Percentiles rank a stretch among this genome's conserved stretches.
Conservation (phyloP, 331 rosid species). For the Telfairia occidentalis region DNA sequence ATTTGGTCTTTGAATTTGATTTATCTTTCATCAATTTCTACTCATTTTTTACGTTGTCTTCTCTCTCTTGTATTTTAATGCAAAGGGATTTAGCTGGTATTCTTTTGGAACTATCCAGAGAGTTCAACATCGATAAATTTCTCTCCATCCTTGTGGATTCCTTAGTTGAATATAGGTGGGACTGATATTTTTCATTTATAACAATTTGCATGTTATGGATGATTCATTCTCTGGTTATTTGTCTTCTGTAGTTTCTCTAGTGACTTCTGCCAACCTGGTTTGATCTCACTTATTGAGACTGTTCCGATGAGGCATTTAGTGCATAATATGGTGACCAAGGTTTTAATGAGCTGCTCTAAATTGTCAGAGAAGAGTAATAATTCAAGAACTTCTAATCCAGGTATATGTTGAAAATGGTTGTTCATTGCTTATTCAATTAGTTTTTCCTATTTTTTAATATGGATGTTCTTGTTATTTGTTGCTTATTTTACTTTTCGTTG, state of each 20-base stretch:
- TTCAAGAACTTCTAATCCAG: conserved; percentile 39
- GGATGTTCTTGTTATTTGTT: conserved; percentile 13
- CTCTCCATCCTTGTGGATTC: conserved; percentile 63
- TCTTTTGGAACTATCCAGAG: conserved; percentile 49
- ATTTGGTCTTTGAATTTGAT: neutral
- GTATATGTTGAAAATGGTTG: conserved; percentile 20
- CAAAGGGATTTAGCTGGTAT: conserved; percentile 55
- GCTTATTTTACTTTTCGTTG: neutral
- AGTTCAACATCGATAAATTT: conserved; percentile 65
- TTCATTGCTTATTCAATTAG: neutral
- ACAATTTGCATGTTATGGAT: conserved; percentile 9
- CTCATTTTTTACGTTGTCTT: conserved; percentile 9
- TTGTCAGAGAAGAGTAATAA: conserved; percentile 29
- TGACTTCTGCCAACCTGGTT: conserved; percentile 43
- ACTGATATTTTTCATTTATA: conserved; percentile 4
- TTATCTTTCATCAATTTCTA: conserved; percentile 4
- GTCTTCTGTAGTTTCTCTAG: conserved; percentile 48
- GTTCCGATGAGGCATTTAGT: conserved; percentile 40
- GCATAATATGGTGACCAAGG: conserved; percentile 44
- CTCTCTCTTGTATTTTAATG: conserved; percentile 12
- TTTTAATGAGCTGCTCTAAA: conserved; percentile 52
- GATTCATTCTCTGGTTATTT: conserved; percentile 18
- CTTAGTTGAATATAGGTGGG: conserved; percentile 69
- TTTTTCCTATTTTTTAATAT: neutral
- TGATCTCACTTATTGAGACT: conserved; percentile 59